Evolutionary conservation across 768 basidiomycete species (phyloP).

Genomic region (Mycena alexandri): DNA sequence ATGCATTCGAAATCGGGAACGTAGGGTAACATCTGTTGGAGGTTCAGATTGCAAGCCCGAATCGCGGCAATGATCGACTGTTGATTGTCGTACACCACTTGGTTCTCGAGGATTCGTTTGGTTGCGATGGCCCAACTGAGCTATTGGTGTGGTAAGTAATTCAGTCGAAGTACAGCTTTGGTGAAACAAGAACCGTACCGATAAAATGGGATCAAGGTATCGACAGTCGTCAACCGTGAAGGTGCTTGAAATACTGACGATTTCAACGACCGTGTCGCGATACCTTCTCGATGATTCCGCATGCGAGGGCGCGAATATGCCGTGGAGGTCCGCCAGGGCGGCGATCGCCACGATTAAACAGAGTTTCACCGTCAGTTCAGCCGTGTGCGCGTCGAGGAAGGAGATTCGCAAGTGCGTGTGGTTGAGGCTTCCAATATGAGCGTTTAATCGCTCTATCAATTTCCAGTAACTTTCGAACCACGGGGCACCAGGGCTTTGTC

Average conservation of each 20-base stretch:
- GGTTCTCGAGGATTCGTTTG: slow-evolving; percentile 30
- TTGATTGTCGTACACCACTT: slow-evolving; percentile 37
- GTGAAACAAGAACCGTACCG: slow-evolving; percentile 14
- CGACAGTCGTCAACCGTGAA: slow-evolving; percentile 34
- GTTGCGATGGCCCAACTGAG: slow-evolving; percentile 37
- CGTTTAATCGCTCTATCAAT: slow-evolving; percentile 26
- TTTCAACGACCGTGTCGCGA: slow-evolving; percentile 32
- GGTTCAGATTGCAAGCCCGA: slow-evolving; percentile 34
- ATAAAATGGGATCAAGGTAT: slow-evolving; percentile 35
- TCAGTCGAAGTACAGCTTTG: neutral
- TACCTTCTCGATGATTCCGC: slow-evolving; percentile 32
- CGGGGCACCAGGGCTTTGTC: slow-evolving; percentile 9
- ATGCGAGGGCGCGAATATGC: slow-evolving; percentile 35
- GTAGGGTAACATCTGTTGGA: slow-evolving; percentile 26
- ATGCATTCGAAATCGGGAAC: slow-evolving; percentile 27
- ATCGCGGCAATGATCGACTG: slow-evolving; percentile 34
- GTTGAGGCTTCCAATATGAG: slow-evolving; percentile 22
- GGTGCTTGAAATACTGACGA: slow-evolving; percentile 36
- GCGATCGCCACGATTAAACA: slow-evolving; percentile 26
- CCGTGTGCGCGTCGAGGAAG: slow-evolving; percentile 31
- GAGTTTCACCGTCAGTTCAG: slow-evolving; percentile 28
- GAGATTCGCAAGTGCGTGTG: slow-evolving; percentile 24
- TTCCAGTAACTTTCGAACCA: slow-evolving; percentile 38
- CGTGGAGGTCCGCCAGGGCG: slow-evolving; percentile 35
- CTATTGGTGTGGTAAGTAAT: neutral